A percentile compares a stretch with the other conserved stretches of the same genome.
phyloP scores from a whole-genome alignment of 2,329 filamentous ascomycete species.

The Sclerotinia spermophila region DNA sequence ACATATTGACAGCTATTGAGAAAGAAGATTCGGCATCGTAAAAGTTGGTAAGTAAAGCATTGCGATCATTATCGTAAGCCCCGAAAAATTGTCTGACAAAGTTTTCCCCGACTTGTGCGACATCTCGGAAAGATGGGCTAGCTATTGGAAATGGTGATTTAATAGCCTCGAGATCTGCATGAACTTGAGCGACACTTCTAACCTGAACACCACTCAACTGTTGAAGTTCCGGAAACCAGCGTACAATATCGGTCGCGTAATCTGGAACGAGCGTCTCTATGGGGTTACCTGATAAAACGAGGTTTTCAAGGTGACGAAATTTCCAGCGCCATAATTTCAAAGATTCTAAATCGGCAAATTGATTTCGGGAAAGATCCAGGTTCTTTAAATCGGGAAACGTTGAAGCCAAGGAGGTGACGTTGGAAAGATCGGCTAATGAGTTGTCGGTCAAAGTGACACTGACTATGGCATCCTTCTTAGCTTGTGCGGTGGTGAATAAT shows the following conservation, averaged over 20 bases:
- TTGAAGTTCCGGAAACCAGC: slow-evolving; percentile 79
- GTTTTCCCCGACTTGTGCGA: slow-evolving; percentile 67
- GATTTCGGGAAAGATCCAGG: slow-evolving; percentile 83
- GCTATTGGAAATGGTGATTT: slow-evolving; percentile 59
- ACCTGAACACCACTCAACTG: slow-evolving; percentile 73
- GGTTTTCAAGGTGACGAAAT: slow-evolving; percentile 73
- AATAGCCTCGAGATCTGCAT: slow-evolving; percentile 46
- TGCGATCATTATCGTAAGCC: slow-evolving; percentile 69
- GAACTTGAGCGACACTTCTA: slow-evolving; percentile 67
- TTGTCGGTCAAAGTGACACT: slow-evolving; percentile 83
- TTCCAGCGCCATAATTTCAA: slow-evolving; percentile 75
- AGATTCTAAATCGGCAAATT: slow-evolving; percentile 63
- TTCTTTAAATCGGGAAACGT: slow-evolving; percentile 85
- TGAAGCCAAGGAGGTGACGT: slow-evolving; percentile 70
- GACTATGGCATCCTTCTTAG: slow-evolving; percentile 73
- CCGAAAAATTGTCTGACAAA: slow-evolving; percentile 73
- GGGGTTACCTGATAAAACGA: slow-evolving; percentile 75
- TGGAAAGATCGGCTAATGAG: slow-evolving; percentile 65
- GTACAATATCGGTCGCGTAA: slow-evolving; percentile 68
- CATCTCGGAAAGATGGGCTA: slow-evolving; percentile 69
- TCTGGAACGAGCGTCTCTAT: slow-evolving; percentile 58
- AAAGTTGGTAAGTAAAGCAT: slow-evolving; percentile 57
- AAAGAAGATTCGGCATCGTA: slow-evolving; percentile 77
- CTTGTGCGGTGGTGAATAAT: slow-evolving; percentile 67
- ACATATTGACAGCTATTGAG: slow-evolving; percentile 68